A percentile compares a stretch with the other conserved stretches of the same genome.
phyloP scores from a whole-genome alignment of 73 alveolate genomes.

The Paramecium sexaurelia region DNA sequence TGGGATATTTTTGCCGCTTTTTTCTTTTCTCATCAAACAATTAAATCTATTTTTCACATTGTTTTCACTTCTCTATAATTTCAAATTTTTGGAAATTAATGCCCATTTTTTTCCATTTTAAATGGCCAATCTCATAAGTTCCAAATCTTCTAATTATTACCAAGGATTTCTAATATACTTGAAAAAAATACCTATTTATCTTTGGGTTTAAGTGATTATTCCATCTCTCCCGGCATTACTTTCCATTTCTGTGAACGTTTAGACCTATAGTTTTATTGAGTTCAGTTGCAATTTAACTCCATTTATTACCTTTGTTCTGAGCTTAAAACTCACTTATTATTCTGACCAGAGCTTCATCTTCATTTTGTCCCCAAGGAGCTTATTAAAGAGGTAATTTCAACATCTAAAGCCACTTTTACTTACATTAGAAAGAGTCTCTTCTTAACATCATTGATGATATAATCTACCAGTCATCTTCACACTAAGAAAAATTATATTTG shows the following conservation, averaged over 20 bases:
- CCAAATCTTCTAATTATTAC: slow-evolving; percentile 20
- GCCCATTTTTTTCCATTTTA: slow-evolving; percentile 60
- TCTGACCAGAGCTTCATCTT: not conserved
- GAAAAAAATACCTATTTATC: slow-evolving; percentile 71
- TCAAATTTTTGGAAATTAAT: slow-evolving; percentile 25
- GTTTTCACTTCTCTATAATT: slow-evolving; percentile 31
- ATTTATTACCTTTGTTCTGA: slow-evolving; percentile 52
- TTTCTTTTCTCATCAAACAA: slow-evolving; percentile 32
- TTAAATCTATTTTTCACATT: slow-evolving; percentile 45
- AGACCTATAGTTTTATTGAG: slow-evolving; percentile 25
- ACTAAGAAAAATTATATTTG: not conserved
- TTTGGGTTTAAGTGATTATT: slow-evolving; percentile 89
- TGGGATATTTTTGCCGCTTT: not conserved
- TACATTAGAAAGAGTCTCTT: slow-evolving; percentile 34
- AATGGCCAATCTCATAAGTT: slow-evolving; percentile 42
- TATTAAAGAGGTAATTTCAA: slow-evolving; percentile 17
- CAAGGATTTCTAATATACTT: slow-evolving; percentile 13
- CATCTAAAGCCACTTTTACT: slow-evolving; percentile 45
- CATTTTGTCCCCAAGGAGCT: slow-evolving; percentile 39
- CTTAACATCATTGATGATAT: slow-evolving; percentile 37
- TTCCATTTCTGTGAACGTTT: slow-evolving; percentile 79
- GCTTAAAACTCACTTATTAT: slow-evolving; percentile 24
- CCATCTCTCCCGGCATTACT: slow-evolving; percentile 96
- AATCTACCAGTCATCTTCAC: slow-evolving; percentile 29
- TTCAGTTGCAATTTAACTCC: slow-evolving; percentile 64